These are phyloP conservation scores for Grosmannia huntii DNA, from an alignment of 2,329 filamentous ascomycete genomes.

Conservation along the genomic window DNA sequence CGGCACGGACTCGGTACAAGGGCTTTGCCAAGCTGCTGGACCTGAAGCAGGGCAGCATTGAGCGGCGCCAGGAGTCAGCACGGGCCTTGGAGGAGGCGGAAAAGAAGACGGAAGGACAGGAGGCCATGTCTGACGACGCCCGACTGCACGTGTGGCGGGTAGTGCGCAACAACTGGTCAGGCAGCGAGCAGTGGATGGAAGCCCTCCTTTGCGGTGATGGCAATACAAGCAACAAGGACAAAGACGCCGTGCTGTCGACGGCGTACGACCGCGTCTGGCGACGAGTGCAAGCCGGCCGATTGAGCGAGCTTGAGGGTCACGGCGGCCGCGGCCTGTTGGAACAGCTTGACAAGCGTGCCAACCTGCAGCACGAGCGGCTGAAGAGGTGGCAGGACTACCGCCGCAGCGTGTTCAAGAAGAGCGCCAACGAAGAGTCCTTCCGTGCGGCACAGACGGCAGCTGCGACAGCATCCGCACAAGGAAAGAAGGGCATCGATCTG, in stretches of 20 bases:
- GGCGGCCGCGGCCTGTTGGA: slow-evolving; percentile 43
- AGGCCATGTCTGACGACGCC: slow-evolving; percentile 26
- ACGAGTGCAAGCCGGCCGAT: slow-evolving; percentile 45
- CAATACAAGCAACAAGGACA: slow-evolving; percentile 29
- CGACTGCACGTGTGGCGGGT: slow-evolving; percentile 42
- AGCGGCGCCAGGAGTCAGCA: slow-evolving; percentile 36
- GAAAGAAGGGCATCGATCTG: slow-evolving; percentile 32
- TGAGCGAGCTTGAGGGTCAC: slow-evolving; percentile 41
- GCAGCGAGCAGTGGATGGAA: slow-evolving; percentile 61
- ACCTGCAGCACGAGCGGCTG: slow-evolving; percentile 53
- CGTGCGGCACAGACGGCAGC: not conserved
- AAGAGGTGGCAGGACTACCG: slow-evolving; percentile 63
- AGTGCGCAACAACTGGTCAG: slow-evolving; percentile 65
- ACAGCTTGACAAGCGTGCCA: slow-evolving; percentile 57
- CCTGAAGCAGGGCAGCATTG: slow-evolving; percentile 46
- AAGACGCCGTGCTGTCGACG: slow-evolving; percentile 50
- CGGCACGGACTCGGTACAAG: slow-evolving; percentile 42
- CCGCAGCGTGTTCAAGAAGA: slow-evolving; percentile 30
- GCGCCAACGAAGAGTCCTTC: not conserved
- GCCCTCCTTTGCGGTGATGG: slow-evolving; percentile 56
- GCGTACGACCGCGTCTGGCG: slow-evolving; percentile 62
- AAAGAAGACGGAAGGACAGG: slow-evolving; percentile 16
- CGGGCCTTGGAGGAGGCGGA: slow-evolving; percentile 17
- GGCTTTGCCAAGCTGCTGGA: slow-evolving; percentile 54
- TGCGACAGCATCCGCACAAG: slow-evolving; percentile 13